A percentile compares a stretch with the other conserved stretches of the same genome.
Evolutionary conservation across 805 yeast species (phyloP).

Genomic region (Starmerella sirachaensis): DNA sequence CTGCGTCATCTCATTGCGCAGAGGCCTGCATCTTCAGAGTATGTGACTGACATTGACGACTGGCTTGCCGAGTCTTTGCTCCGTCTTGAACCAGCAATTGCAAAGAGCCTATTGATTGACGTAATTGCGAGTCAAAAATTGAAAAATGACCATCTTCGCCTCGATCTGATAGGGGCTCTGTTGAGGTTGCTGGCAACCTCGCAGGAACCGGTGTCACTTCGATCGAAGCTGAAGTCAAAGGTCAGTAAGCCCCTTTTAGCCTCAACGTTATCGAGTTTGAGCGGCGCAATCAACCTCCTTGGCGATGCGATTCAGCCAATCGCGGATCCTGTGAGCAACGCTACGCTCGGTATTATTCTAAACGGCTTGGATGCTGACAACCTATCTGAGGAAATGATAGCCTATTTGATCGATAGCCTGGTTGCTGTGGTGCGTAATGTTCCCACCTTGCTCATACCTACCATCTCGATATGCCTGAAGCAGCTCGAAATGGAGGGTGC

Average conservation of each 20-base stretch:
- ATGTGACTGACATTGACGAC: conserved; percentile 11
- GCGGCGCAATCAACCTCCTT: conserved; percentile 5
- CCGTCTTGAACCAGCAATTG: conserved; percentile 10
- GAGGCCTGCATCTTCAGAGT: too few relatives aligned
- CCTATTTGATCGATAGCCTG: conserved; percentile 8
- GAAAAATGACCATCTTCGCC: conserved; percentile 13
- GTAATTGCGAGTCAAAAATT: conserved; percentile 10
- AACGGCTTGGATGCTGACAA: conserved; percentile 8
- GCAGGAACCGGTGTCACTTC: conserved; percentile 7
- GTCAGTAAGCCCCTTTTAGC: conserved; percentile 3
- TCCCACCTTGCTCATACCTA: conserved; percentile 16
- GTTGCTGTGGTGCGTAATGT: conserved; percentile 10
- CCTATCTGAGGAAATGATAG: conserved; percentile 7
- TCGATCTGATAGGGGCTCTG: conserved; percentile 15
- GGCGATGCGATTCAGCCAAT: conserved; percentile 19
- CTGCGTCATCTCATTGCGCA: background rate
- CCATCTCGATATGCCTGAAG: conserved; percentile 11
- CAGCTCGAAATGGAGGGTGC: conserved; percentile 15
- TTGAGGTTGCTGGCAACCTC: conserved; percentile 17
- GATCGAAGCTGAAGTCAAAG: background rate
- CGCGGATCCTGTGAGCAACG: conserved; percentile 19
- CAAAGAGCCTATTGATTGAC: conserved; percentile 14
- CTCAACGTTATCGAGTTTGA: conserved; percentile 15
- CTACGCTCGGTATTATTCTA: conserved; percentile 17
- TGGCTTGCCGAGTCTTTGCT: conserved; percentile 13